Evolutionary conservation across 2,329 filamentous ascomycete genomes (phyloP).

Genomic region (Davidsoniella neocaledoniae): DNA sequence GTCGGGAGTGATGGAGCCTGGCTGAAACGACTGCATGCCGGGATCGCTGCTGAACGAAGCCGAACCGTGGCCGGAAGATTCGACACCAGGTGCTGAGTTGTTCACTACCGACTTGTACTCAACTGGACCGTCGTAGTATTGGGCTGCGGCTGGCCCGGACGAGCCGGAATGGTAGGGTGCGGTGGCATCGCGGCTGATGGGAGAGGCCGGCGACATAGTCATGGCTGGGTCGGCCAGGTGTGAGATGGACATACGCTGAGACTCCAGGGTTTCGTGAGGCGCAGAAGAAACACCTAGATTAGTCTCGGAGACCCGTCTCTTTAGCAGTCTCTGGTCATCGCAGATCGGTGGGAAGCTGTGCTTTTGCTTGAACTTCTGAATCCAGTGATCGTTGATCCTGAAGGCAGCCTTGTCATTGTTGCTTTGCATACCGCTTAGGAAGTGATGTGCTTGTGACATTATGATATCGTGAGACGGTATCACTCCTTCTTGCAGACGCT

Average conservation of each 20-base stretch:
- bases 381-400: conserved; percentile 58
- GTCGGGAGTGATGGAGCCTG: conserved; percentile 54
- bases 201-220: conserved; percentile 15
- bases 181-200: neutral
- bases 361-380: conserved; percentile 92
- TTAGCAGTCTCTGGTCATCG: conserved; percentile 18
- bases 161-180: conserved; percentile 23
- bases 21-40: conserved; percentile 34
- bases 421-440: conserved; percentile 52
- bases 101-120: conserved; percentile 3
- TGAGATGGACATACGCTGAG: conserved; percentile 21
- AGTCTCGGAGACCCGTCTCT: too few species aligned
- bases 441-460: conserved; percentile 66
- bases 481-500: conserved; percentile 60
- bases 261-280: conserved; percentile 15
- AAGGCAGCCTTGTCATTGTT: conserved; percentile 51
- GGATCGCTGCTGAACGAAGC: neutral
- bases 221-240: conserved; percentile 20
- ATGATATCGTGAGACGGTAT: conserved; percentile 66
- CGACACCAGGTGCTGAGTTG: neutral
- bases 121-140: neutral
- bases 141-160: conserved; percentile 21
- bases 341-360: conserved; percentile 34
- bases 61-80: neutral
- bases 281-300: conserved; percentile 14